Conservation (phyloP, 2,329 filamentous ascomycete genomes). For the Neonectria punicea region DNA sequence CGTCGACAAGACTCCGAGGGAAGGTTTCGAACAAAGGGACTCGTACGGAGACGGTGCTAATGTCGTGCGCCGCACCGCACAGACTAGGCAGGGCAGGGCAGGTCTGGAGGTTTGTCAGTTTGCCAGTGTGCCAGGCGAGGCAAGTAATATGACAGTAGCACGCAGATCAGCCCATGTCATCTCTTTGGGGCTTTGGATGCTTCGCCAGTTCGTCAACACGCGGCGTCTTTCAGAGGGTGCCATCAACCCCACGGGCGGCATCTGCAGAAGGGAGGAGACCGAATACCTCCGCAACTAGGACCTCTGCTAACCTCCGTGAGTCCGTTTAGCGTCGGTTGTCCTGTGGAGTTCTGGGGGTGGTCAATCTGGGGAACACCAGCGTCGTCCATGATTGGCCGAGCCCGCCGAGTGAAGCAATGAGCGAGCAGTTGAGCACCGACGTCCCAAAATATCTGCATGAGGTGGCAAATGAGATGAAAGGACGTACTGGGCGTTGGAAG, state of each 20-base stretch:
- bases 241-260: slow-evolving; percentile 11
- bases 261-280: slow-evolving; percentile 15
- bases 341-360: slow-evolving; percentile 4
- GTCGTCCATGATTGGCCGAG: slow-evolving; percentile 11
- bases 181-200: slow-evolving; percentile 13
- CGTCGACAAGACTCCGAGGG: neutral
- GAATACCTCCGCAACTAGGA: neutral
- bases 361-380: slow-evolving; percentile 20
- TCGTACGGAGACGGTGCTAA: neutral
- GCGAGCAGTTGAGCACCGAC: slow-evolving; percentile 10
- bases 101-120: too few species aligned
- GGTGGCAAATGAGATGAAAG: neutral
- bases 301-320: neutral
- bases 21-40: slow-evolving; percentile 2
- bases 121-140: neutral
- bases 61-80: slow-evolving; percentile 5
- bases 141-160: neutral
- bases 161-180: neutral
- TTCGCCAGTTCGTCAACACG: slow-evolving; percentile 8
- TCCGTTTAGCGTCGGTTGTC: neutral
- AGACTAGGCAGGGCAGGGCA: slow-evolving; percentile 3
- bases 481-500: too few species aligned
- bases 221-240: neutral
- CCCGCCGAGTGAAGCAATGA: slow-evolving; percentile 11
- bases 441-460: slow-evolving; percentile 8